Percentiles rank a stretch among this genome's conserved stretches.
These are phyloP conservation scores for Nemania sp. DNA, from an alignment of 2,329 filamentous ascomycete species.

Conservation along the genomic window DNA sequence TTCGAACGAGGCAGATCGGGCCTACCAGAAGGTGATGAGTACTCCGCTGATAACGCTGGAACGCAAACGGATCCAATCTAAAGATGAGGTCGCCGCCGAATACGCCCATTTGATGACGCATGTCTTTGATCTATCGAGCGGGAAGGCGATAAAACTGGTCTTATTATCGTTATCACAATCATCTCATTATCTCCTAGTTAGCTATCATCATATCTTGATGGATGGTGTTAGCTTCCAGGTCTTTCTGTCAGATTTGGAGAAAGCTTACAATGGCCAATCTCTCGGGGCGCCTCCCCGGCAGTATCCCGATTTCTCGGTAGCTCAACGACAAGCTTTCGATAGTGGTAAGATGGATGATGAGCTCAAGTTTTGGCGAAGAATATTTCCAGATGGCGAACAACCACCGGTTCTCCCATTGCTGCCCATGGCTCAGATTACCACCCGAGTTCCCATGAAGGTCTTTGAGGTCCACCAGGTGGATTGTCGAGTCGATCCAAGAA, in stretches of 20 bases:
- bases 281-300: slow-evolving; percentile 35
- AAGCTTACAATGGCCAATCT: slow-evolving; percentile 42
- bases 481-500: slow-evolving; percentile 21
- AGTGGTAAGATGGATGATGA: slow-evolving; percentile 35
- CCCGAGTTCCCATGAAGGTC: slow-evolving; percentile 27
- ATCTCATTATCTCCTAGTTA: slow-evolving; percentile 47
- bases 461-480: slow-evolving; percentile 28
- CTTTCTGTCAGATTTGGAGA: slow-evolving; percentile 49
- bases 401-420: slow-evolving; percentile 41
- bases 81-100: slow-evolving; percentile 36
- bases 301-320: slow-evolving; percentile 42
- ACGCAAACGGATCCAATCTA: slow-evolving; percentile 22
- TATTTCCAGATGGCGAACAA: slow-evolving; percentile 25
- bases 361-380: slow-evolving; percentile 41
- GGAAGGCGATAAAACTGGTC: slow-evolving; percentile 40
- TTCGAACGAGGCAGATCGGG: slow-evolving; percentile 29
- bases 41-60: slow-evolving; percentile 36
- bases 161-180: slow-evolving; percentile 42
- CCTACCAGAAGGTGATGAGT: slow-evolving; percentile 33
- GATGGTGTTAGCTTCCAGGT: slow-evolving; percentile 51
- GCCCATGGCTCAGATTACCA: slow-evolving; percentile 32
- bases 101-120: slow-evolving; percentile 38
- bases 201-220: slow-evolving; percentile 54
- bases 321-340: slow-evolving; percentile 38
- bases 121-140: slow-evolving; percentile 44